Conservation (phyloP, 805 yeast species). For the Yamadazyma endophytica region DNA sequence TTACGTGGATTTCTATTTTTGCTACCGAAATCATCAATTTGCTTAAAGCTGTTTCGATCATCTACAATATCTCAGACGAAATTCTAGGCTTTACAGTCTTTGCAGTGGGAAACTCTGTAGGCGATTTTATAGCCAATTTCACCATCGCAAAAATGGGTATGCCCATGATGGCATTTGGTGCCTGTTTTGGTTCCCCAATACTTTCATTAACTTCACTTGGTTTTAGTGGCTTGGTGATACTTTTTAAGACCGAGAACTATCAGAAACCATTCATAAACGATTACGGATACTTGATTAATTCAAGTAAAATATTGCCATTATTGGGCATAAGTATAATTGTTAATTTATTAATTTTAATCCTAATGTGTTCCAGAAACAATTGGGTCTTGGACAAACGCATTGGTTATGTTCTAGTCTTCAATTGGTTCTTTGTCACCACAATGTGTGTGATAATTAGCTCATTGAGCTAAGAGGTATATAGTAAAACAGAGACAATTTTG, state of each 20-base stretch:
- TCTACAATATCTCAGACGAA: conserved; percentile 66
- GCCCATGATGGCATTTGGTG: conserved; percentile 89
- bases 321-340: conserved; percentile 17
- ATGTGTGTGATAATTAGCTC: conserved; percentile 23
- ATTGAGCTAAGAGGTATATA: conserved; percentile 5
- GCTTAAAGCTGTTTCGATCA: conserved; percentile 56
- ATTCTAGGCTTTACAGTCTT: conserved; percentile 82
- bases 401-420: conserved; percentile 25
- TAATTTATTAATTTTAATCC: conserved; percentile 17
- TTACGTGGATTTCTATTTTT: conserved; percentile 64
- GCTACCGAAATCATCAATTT: conserved; percentile 69
- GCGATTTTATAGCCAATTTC: conserved; percentile 81
- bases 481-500: too few relatives aligned
- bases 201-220: conserved; percentile 82
- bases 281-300: conserved; percentile 14
- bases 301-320: conserved; percentile 17
- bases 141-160: conserved; percentile 78
- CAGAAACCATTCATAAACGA: conserved; percentile 3
- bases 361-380: conserved; percentile 16
- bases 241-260: conserved; percentile 9
- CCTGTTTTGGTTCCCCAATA: conserved; percentile 92
- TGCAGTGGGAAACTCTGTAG: conserved; percentile 89
- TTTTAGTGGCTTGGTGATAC: conserved; percentile 50
- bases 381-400: conserved; percentile 33
- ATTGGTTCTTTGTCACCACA: conserved; percentile 26